Percentiles rank a stretch among this genome's conserved stretches.
These are phyloP conservation scores for Pyrenophora tritici-repentis DNA, from an alignment of 2,329 filamentous ascomycete species.

Conservation along the genomic window DNA sequence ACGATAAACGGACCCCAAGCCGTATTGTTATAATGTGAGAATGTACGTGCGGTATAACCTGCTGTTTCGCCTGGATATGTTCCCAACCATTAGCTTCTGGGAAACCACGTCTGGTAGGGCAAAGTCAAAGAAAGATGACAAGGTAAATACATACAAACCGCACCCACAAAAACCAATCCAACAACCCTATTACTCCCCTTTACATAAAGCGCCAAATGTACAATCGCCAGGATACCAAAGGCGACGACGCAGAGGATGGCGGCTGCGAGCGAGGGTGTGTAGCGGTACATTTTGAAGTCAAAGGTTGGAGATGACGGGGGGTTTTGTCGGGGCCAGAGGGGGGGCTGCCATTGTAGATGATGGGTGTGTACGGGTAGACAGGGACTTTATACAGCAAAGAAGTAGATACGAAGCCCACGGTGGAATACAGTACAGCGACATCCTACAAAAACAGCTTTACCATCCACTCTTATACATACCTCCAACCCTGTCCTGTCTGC, in stretches of 20 bases:
- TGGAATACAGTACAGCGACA: no score
- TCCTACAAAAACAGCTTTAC: no score
- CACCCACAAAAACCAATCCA: conserved; percentile 35
- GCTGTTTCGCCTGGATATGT: conserved; percentile 42
- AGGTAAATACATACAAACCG: conserved; percentile 25
- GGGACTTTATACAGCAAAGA: no score
- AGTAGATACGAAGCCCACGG: no score
- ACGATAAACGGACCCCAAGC: conserved; percentile 49
- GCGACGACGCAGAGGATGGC: conserved; percentile 30
- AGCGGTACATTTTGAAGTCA: conserved; percentile 45
- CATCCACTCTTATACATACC: no score
- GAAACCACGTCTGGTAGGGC: no score
- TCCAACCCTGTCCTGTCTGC: no score
- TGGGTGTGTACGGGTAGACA: no score
- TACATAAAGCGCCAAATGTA: conserved; percentile 30
- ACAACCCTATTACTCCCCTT: conserved; percentile 23
- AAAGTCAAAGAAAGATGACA: no score
- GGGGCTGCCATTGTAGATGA: neutral
- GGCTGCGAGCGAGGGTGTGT: conserved; percentile 34
- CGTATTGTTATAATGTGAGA: conserved; percentile 44
- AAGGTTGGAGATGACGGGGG: neutral
- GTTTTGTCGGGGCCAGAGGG: neutral
- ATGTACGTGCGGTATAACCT: conserved; percentile 50
- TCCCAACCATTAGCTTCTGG: neutral
- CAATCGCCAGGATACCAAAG: conserved; percentile 27